phyloP scores from a whole-genome alignment of 495 filamentous ascomycete genomes.

The Penicillium psychrofluorescens region DNA sequence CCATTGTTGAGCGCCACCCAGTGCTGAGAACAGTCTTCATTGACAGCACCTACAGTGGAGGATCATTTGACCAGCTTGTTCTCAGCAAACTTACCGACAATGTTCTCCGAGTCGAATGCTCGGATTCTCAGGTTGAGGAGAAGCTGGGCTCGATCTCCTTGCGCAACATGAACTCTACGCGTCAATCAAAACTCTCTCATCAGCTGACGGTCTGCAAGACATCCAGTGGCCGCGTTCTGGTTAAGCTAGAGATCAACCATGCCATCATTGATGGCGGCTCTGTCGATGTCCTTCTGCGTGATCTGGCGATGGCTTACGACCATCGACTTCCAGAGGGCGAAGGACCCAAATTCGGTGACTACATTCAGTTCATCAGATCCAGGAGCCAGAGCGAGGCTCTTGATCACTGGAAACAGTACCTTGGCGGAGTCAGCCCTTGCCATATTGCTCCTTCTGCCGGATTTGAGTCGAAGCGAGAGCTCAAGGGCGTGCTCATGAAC shows the following conservation, averaged over 20 bases:
- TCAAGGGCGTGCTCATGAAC: conserved; percentile 24
- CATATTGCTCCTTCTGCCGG: conserved; percentile 7
- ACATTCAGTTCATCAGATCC: conserved; percentile 41
- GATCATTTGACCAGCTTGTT: conserved; percentile 48
- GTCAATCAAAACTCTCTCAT: conserved; percentile 34
- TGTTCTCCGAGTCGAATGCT: conserved; percentile 32
- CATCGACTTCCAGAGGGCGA: conserved; percentile 23
- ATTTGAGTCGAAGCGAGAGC: conserved; percentile 10
- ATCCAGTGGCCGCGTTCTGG: conserved; percentile 25
- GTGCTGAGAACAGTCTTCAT: conserved; percentile 49
- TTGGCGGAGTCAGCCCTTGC: conserved; percentile 19
- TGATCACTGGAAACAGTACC: conserved; percentile 40
- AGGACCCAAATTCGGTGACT: conserved; percentile 50
- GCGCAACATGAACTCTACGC: conserved; percentile 25
- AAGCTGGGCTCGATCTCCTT: conserved; percentile 30
- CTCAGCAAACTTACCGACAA: conserved; percentile 31
- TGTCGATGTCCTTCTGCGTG: conserved; percentile 30
- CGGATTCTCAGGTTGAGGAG: conserved; percentile 24
- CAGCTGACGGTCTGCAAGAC: conserved; percentile 42
- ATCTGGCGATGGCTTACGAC: conserved; percentile 39
- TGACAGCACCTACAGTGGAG: conserved; percentile 42
- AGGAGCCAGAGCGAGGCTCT: conserved; percentile 28
- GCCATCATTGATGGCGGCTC: conserved; percentile 44
- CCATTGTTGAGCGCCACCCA: conserved; percentile 46
- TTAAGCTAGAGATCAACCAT: conserved; percentile 53